Evolutionary conservation across 306 rosid genomes (phyloP).

Genomic region (Pachyrhizus erosus): DNA sequence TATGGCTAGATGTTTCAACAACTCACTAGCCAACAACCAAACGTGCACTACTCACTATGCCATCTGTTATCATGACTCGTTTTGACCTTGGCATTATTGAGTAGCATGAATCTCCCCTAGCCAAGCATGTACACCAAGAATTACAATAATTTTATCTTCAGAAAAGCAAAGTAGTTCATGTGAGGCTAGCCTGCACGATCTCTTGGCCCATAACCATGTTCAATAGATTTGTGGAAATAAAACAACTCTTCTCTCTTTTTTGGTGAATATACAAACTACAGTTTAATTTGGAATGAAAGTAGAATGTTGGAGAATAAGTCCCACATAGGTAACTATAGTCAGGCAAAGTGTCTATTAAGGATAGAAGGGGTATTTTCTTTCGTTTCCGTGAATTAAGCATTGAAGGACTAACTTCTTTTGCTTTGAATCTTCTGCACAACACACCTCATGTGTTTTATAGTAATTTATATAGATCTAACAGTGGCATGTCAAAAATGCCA

Average conservation of each 20-base stretch:
- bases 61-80: conserved; percentile 48
- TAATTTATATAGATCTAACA: not conserved
- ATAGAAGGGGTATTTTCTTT: too few species aligned
- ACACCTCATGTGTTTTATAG: not conserved
- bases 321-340: not conserved
- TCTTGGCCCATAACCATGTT: conserved; percentile 27
- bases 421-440: not conserved
- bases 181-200: conserved; percentile 5
- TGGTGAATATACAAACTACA: not conserved
- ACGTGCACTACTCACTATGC: conserved; percentile 62
- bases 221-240: not conserved
- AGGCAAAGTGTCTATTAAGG: too few species aligned
- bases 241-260: not conserved
- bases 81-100: conserved; percentile 42
- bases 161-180: conserved; percentile 14
- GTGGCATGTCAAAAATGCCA: not conserved
- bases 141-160: conserved; percentile 34
- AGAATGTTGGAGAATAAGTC: not conserved
- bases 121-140: conserved; percentile 42
- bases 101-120: conserved; percentile 37
- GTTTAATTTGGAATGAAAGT: conserved; percentile 7
- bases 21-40: conserved; percentile 58
- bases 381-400: too few species aligned
- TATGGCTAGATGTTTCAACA: conserved; percentile 43
- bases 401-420: not conserved